Conservation (phyloP, 805 yeast genomes). For the Spathaspora boniae region DNA sequence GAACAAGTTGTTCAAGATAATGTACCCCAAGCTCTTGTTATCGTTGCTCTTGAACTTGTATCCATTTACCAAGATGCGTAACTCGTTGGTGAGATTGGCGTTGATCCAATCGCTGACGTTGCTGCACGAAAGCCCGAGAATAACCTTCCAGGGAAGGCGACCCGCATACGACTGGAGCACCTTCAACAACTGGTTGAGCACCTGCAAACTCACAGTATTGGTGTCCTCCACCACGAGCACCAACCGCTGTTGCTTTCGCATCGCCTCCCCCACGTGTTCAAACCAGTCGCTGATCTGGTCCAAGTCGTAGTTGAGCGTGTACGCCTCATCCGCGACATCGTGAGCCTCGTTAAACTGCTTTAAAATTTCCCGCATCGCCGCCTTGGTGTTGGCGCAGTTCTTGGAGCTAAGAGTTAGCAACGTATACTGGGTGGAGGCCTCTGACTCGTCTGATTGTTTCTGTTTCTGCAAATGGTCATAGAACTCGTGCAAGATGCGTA, state of each 20-base stretch:
- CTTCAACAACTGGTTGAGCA: constrained; percentile 33
- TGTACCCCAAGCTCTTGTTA: constrained; percentile 29
- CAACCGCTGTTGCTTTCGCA: constrained; percentile 4
- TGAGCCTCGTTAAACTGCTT: constrained; percentile 23
- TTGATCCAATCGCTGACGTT: constrained; percentile 38
- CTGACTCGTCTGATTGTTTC: too few species aligned
- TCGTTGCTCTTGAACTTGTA: constrained; percentile 31
- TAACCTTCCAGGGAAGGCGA: constrained; percentile 29
- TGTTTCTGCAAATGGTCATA: constrained; percentile 13
- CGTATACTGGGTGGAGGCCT: constrained; percentile 13
- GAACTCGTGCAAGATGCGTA: constrained; percentile 36
- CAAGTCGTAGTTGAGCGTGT: constrained; percentile 30
- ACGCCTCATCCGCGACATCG: constrained; percentile 5
- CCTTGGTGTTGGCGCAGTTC: constrained; percentile 30
- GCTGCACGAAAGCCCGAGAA: constrained; percentile 34
- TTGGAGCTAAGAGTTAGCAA: constrained; percentile 29
- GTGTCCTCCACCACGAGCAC: constrained; percentile 34
- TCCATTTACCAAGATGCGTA: constrained; percentile 24
- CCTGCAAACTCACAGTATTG: constrained; percentile 30
- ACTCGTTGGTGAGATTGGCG: constrained; percentile 27
- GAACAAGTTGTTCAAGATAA: constrained; percentile 31
- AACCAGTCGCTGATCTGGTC: constrained; percentile 27
- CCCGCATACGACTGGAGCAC: constrained; percentile 23
- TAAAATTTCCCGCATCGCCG: constrained; percentile 30
- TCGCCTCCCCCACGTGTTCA: not conserved